Percentiles rank a stretch among this genome's conserved stretches.
These are phyloP conservation scores for Pseudogymnoascus pannorum DNA, from an alignment of 2,329 filamentous ascomycete genomes.

Conservation along the genomic window DNA sequence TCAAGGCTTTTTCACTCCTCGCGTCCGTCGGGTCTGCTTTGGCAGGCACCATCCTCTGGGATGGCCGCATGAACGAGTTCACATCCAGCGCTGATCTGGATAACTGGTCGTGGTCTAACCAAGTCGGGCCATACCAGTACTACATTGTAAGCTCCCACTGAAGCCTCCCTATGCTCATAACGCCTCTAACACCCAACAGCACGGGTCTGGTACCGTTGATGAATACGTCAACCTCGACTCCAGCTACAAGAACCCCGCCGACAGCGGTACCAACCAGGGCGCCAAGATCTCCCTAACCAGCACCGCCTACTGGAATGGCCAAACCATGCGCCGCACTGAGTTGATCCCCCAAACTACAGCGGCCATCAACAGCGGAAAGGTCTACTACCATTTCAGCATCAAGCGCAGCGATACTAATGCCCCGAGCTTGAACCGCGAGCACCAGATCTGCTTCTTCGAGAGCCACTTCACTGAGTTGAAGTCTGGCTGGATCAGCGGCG, in stretches of 20 bases:
- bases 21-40: slow-evolving; percentile 22
- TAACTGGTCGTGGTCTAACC: slow-evolving; percentile 60
- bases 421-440: slow-evolving; percentile 55
- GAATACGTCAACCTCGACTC: slow-evolving; percentile 40
- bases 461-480: slow-evolving; percentile 70
- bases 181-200: slow-evolving; percentile 28
- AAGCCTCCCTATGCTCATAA: neutral
- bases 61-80: slow-evolving; percentile 58
- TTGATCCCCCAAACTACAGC: slow-evolving; percentile 63
- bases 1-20: slow-evolving; percentile 10
- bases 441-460: slow-evolving; percentile 59
- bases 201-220: slow-evolving; percentile 43
- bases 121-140: slow-evolving; percentile 65
- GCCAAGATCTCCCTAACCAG: slow-evolving; percentile 59
- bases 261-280: slow-evolving; percentile 54
- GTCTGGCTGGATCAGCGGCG: slow-evolving; percentile 52
- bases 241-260: slow-evolving; percentile 43
- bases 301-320: slow-evolving; percentile 64
- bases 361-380: slow-evolving; percentile 55
- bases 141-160: slow-evolving; percentile 44
- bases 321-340: slow-evolving; percentile 66
- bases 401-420: slow-evolving; percentile 51
- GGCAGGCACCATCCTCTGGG: slow-evolving; percentile 49
- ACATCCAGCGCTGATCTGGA: slow-evolving; percentile 45
- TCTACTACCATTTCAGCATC: slow-evolving; percentile 67